These are phyloP conservation scores for Vachellia collinsii DNA, from an alignment of 306 rosid species.

Conservation along the genomic window DNA sequence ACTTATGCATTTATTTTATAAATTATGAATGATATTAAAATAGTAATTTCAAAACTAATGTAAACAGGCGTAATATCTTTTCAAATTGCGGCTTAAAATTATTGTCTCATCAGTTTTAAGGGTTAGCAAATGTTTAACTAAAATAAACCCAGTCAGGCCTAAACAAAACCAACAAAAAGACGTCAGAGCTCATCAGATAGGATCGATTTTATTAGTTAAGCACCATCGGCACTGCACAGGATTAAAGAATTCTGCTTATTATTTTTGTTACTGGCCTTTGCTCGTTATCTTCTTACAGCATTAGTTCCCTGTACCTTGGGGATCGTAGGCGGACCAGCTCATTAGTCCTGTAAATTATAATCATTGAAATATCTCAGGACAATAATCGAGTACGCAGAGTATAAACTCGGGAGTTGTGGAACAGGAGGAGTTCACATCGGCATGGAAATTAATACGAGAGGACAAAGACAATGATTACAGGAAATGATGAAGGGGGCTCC, in stretches of 20 bases:
- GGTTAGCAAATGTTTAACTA: neutral
- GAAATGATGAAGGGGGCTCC: neutral
- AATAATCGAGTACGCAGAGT: neutral
- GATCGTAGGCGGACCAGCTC: neutral
- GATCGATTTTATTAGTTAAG: neutral
- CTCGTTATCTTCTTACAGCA: neutral
- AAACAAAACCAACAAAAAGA: neutral
- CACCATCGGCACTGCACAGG: neutral
- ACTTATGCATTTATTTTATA: no score
- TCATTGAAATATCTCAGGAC: neutral
- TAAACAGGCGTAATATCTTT: neutral
- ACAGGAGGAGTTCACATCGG: neutral
- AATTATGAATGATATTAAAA: no score
- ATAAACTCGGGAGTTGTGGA: neutral
- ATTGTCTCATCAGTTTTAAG: neutral
- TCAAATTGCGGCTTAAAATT: neutral
- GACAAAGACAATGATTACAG: neutral
- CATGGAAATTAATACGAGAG: neutral
- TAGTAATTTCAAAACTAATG: no score
- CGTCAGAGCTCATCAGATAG: neutral
- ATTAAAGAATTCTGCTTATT: neutral
- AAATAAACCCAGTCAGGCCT: neutral
- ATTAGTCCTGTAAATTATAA: neutral
- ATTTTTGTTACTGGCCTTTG: neutral
- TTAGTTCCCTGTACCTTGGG: neutral